Conservation (phyloP, 495 filamentous ascomycete genomes). For the Tetracladium marchalianum region DNA sequence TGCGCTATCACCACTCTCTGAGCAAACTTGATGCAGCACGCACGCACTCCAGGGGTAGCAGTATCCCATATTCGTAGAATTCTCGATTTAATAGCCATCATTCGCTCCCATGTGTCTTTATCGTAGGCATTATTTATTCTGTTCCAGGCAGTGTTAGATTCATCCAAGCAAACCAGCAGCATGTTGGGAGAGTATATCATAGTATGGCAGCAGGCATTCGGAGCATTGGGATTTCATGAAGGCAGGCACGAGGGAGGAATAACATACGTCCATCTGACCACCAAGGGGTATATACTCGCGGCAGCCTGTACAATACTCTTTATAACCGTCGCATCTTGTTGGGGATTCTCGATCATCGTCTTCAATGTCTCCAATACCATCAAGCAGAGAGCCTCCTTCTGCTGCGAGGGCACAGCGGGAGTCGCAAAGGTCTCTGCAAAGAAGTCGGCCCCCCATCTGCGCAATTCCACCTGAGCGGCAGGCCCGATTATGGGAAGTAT, state of each 20-base stretch:
- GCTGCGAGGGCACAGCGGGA: conserved; percentile 56
- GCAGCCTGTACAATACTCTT: conserved; percentile 76
- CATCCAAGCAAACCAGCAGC: not conserved
- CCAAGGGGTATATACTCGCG: conserved; percentile 82
- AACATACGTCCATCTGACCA: conserved; percentile 90
- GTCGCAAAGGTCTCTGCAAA: conserved; percentile 92
- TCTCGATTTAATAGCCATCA: conserved; percentile 78
- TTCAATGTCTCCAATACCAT: conserved; percentile 64
- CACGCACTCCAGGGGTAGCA: conserved; percentile 61
- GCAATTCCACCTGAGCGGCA: conserved; percentile 62
- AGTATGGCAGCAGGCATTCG: not conserved
- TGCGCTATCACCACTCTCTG: conserved; percentile 89
- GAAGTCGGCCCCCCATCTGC: conserved; percentile 94
- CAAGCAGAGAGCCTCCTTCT: conserved; percentile 68
- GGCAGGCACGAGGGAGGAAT: not conserved
- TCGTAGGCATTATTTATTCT: conserved; percentile 81
- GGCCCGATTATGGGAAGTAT: conserved; percentile 82
- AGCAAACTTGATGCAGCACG: conserved; percentile 95
- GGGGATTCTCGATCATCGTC: conserved; percentile 59
- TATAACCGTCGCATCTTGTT: conserved; percentile 65
- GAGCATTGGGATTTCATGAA: not conserved
- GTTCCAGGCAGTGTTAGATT: conserved; percentile 19
- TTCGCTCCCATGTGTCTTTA: conserved; percentile 71
- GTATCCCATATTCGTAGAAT: conserved; percentile 84
- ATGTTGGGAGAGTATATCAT: not conserved